A percentile compares a stretch with the other conserved stretches of the same genome.
These are phyloP conservation scores for Avena atlantica DNA, from an alignment of 176 grass and related monocot species.

Conservation along the genomic window DNA sequence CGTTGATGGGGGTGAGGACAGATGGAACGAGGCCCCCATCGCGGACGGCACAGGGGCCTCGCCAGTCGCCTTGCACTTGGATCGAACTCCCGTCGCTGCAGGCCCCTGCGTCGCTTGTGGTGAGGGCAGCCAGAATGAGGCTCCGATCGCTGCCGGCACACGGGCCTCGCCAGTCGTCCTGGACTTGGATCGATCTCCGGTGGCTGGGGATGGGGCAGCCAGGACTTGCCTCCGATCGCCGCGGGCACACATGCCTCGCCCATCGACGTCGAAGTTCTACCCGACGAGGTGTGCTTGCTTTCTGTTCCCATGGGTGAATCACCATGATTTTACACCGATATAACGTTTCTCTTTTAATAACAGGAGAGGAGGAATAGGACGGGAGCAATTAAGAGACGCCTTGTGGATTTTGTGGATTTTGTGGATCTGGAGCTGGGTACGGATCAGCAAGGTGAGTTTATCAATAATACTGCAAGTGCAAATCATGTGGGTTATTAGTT, in stretches of 20 bases:
- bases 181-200: constrained; percentile 19
- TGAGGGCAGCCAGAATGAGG: not conserved
- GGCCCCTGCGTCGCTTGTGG: not conserved
- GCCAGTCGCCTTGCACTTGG: not conserved
- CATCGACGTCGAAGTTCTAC: constrained; percentile 44
- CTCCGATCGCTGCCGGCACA: not conserved
- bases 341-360: constrained; percentile 2
- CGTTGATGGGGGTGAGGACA: not conserved
- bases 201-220: not conserved
- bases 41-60: not conserved
- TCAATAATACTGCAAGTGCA: not conserved
- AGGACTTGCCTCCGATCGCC: not conserved
- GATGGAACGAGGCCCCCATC: not conserved
- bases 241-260: constrained; percentile 7
- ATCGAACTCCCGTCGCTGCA: not conserved
- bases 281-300: constrained; percentile 19
- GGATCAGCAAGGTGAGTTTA: constrained; percentile 24
- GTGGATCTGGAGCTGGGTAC: constrained; percentile 14
- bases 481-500: not conserved
- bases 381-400: not conserved
- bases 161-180: constrained; percentile 7
- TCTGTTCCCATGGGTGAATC: not conserved
- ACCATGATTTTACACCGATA: not conserved
- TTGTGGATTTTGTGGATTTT: not conserved
- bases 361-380: constrained; percentile 17